Conservation (phyloP, 2,329 filamentous ascomycete genomes). For the Cladobotryum protrusum region DNA sequence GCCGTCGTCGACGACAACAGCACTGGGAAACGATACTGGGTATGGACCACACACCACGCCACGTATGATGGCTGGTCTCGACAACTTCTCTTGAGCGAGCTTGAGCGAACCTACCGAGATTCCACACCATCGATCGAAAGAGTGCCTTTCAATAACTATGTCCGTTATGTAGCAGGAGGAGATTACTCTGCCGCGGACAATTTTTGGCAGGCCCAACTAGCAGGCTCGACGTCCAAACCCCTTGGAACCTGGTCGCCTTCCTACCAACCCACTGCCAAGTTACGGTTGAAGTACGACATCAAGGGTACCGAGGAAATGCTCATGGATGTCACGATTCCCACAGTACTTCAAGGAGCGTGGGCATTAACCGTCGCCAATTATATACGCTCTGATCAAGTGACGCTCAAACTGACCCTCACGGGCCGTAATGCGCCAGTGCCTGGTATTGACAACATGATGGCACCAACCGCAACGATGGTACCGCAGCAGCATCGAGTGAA, state of each 20-base stretch:
- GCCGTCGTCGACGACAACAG: neutral
- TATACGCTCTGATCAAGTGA: slow-evolving; percentile 20
- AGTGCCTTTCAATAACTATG: too few species aligned
- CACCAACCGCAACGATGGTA: slow-evolving; percentile 17
- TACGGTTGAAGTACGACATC: too few species aligned
- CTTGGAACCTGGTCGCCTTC: too few species aligned
- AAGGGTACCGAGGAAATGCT: too few species aligned
- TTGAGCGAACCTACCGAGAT: neutral
- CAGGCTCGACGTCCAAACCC: too few species aligned
- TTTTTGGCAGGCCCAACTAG: too few species aligned
- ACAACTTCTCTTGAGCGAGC: neutral
- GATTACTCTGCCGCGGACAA: too few species aligned
- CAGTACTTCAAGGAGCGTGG: slow-evolving; percentile 4
- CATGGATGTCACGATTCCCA: too few species aligned
- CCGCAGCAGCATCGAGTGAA: slow-evolving; percentile 20
- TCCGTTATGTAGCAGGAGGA: too few species aligned
- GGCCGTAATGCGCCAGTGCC: slow-evolving; percentile 20
- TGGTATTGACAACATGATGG: slow-evolving; percentile 20
- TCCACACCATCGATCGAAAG: too few species aligned
- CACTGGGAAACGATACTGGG: slow-evolving; percentile 1
- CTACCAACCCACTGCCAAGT: too few species aligned
- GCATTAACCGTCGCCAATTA: slow-evolving; percentile 8
- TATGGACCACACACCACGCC: slow-evolving; percentile 27
- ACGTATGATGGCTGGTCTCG: slow-evolving; percentile 27
- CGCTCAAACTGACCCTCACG: slow-evolving; percentile 20